Base-by-base conservation (phyloP, 2,329 filamentous ascomycete species). In the Pseudocercospora eumusae region DNA sequence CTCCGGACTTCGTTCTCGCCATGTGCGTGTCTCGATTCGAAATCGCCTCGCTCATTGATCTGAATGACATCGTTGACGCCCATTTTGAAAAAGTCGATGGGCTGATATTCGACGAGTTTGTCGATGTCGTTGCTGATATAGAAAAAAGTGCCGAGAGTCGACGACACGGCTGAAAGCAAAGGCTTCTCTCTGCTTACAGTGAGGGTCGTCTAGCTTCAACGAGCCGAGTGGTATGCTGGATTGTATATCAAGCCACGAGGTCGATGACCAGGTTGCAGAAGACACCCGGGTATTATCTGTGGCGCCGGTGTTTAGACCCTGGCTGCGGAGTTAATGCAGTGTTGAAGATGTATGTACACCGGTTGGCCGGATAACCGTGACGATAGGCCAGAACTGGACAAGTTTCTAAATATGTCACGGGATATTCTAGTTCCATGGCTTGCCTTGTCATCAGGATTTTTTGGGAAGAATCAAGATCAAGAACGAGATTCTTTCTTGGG, bases 1-100 rank as follows among this genome's bases (percentile, higher is more conserved):
- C 69, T 49, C 31, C 56, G 59, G 33, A 64, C 54, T 2, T 31
- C 54, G 13, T 42, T 49, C 8, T 57, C 18, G 10, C 42, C 31
- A 50, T 50, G 47, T 50, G 20, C 28, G 20, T 47, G 13, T 9
- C 13, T 21, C 3, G 56, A 21, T 23, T 60, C 49, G 18, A 56
- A 31, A 21, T 56, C 33, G 13, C 33, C 54, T 9, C 50, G 27
- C 23, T 55, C 55, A 3, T 23, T 27, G 11, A 56, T 49, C 20
- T 15, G 9, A 10, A 45, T n/a, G 13, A 7, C 13, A 10, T 28
- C n/a, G 20, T 44, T 7, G 21, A 64, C 28, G 10, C 55, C 56
- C 58, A 64, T 40, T 6, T 31, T 52, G 7, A n/a, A n/a, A n/a
- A 27, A 21, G 31, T 3, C 31, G 31, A 50, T n/a, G 23, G 21